A percentile compares a stretch with the other conserved stretches of the same genome.
phyloP scores from a whole-genome alignment of 108 stramenopile genomes.

The Skeletonema tropicum region DNA sequence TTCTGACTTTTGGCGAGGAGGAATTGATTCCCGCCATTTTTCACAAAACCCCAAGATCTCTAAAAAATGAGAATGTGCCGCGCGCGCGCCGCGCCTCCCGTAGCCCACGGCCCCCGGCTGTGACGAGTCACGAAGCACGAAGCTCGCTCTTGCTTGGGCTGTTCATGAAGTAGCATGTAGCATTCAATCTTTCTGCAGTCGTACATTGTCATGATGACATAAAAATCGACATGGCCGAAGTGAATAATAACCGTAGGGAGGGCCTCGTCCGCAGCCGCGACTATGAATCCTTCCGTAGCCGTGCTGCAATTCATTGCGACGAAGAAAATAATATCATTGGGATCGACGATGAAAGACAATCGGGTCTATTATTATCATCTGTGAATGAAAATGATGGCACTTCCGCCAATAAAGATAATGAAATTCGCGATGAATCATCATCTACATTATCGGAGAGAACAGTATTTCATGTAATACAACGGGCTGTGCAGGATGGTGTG shows the following conservation, averaged over 20 bases:
- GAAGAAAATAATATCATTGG: neutral
- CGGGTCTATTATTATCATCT: neutral
- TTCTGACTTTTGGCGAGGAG: conserved; percentile 5
- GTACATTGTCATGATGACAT: no score
- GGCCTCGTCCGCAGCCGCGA: neutral
- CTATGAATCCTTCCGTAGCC: conserved; percentile 20
- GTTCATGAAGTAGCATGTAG: no score
- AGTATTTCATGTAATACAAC: neutral
- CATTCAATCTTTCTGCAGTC: no score
- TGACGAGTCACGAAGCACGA: no score
- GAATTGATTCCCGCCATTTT: neutral
- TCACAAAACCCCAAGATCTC: no score
- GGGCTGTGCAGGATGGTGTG: neutral
- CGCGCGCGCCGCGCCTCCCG: no score
- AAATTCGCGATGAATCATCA: neutral
- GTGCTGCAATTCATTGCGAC: conserved; percentile 13
- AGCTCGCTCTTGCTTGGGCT: no score
- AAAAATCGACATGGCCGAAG: neutral
- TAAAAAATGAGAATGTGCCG: neutral
- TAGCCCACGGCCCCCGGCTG: no score
- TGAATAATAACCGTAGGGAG: neutral
- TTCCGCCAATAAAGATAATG: neutral
- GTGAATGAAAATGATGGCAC: neutral
- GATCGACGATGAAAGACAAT: neutral
- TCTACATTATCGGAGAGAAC: neutral